Evolutionary conservation across 2,329 filamentous ascomycete species (phyloP).

Genomic region (Botrytis deweyae): DNA sequence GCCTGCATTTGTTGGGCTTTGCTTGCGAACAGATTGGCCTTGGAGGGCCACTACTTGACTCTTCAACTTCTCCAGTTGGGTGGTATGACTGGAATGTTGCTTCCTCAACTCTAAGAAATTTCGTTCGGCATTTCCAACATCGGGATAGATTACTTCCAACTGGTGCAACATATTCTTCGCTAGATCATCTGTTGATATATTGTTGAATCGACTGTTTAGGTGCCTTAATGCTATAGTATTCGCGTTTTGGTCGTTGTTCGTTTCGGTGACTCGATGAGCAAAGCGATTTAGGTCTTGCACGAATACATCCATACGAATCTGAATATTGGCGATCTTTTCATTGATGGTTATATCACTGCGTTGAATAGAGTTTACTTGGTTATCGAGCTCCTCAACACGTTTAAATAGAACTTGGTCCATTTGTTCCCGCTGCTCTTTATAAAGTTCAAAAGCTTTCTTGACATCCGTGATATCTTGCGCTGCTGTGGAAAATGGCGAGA

Average conservation of each 20-base stretch:
- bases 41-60: background rate
- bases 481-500: conserved; percentile 8
- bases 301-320: background rate
- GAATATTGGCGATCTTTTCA: background rate
- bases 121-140: conserved; percentile 2
- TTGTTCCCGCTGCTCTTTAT: background rate
- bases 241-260: background rate
- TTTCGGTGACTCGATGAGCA: background rate
- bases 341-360: background rate
- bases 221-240: conserved; percentile 13
- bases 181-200: conserved; percentile 13
- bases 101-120: background rate
- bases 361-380: background rate
- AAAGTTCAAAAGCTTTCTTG: conserved; percentile 1
- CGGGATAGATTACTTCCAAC: conserved; percentile 15
- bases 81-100: background rate
- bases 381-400: background rate
- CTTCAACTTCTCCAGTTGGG: background rate
- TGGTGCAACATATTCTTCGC: conserved; percentile 17
- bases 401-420: background rate
- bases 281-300: background rate
- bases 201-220: conserved; percentile 6
- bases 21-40: background rate
- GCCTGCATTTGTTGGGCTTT: background rate
- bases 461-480: background rate